Evolutionary conservation across 805 yeast genomes (phyloP).

Genomic region (Starmera caribaea): DNA sequence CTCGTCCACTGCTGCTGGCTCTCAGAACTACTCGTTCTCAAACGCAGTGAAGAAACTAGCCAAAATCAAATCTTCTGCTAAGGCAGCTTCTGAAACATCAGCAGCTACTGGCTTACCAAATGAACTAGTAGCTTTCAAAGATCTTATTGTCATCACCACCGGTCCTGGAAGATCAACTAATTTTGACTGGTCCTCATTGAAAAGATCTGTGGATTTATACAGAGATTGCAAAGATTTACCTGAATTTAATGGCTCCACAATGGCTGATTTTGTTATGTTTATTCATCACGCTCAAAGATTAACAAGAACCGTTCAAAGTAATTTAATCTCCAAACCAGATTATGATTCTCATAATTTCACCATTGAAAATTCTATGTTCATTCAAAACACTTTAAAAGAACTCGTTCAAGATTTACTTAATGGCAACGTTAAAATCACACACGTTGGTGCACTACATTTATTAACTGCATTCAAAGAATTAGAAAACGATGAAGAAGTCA

Average conservation of each 20-base stretch:
- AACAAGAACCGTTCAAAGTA: slow-evolving; percentile 43
- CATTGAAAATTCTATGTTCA: slow-evolving; percentile 39
- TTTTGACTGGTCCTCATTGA: slow-evolving; percentile 43
- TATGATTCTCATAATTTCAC: slow-evolving; percentile 49
- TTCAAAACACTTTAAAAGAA: slow-evolving; percentile 41
- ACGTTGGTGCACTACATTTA: slow-evolving; percentile 47
- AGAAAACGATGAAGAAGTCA: slow-evolving; percentile 51
- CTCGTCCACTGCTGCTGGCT: slow-evolving; percentile 1
- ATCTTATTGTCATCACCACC: slow-evolving; percentile 29
- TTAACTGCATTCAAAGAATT: slow-evolving; percentile 53
- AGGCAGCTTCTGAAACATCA: too few relatives aligned
- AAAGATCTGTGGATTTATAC: slow-evolving; percentile 40
- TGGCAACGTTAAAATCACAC: slow-evolving; percentile 32
- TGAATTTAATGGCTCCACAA: slow-evolving; percentile 36
- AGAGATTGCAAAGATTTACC: slow-evolving; percentile 36
- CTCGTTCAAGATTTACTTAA: slow-evolving; percentile 41
- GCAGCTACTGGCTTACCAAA: slow-evolving; percentile 20
- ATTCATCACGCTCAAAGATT: slow-evolving; percentile 48
- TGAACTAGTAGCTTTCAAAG: slow-evolving; percentile 37
- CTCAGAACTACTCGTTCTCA: slow-evolving; percentile 5
- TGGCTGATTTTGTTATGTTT: slow-evolving; percentile 39
- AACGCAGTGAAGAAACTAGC: slow-evolving; percentile 1
- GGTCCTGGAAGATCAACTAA: slow-evolving; percentile 27
- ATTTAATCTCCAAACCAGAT: slow-evolving; percentile 49
- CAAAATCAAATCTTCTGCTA: too few relatives aligned